Base-by-base conservation (phyloP, 108 stramenopile species). In the Chaetoceros tenuissimus region DNA sequence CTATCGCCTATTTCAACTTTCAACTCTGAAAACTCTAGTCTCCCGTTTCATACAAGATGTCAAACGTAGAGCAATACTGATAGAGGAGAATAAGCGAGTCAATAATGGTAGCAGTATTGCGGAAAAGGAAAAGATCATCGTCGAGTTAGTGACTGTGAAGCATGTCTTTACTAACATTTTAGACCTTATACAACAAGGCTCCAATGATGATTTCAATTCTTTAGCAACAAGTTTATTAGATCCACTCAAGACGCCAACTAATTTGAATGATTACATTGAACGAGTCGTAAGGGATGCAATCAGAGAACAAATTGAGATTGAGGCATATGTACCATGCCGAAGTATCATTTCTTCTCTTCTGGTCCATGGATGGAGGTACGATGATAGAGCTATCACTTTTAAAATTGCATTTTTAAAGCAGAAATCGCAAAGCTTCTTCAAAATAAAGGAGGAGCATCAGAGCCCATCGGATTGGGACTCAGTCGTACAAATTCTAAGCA, bases 261-360 rank as follows among this genome's bases (percentile, higher is more conserved):
- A 51, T 19, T 66, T 73, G 31, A 66, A 64, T 34, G 63, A 56
- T 26, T 73, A 60, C 22, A 72, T 73, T 61, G 81, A 85, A 17
- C 60, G 68, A n/a, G 34, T 87, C 18, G 59, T 87, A 3, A 78
- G 81, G 48, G 85, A 92, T 43, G 85, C 83, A 3, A 73, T 88
- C 21, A 63, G 91, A 24, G 91, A 88, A 53, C 91, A 92, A 57
- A 65, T 85, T 20, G 91, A 92, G 67, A 79, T 92, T 28, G 91
- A 88, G 59, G 76, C 83, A 0, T 92, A 92, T 46, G 83, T 92
- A 31, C 84, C 91, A 24, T 63, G 88, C 29, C 66, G 91, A 28
- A 76, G 81, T 27, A 77, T 85, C 28, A 77, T 89, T 31, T 92
- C 91, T 8, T 67, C 78, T 24, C 67, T 78, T 48, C 69, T 92